A percentile compares a stretch with the other conserved stretches of the same genome.
These are phyloP conservation scores for Bryoglossum gracile DNA, from an alignment of 495 filamentous ascomycete genomes.

Conservation along the genomic window DNA sequence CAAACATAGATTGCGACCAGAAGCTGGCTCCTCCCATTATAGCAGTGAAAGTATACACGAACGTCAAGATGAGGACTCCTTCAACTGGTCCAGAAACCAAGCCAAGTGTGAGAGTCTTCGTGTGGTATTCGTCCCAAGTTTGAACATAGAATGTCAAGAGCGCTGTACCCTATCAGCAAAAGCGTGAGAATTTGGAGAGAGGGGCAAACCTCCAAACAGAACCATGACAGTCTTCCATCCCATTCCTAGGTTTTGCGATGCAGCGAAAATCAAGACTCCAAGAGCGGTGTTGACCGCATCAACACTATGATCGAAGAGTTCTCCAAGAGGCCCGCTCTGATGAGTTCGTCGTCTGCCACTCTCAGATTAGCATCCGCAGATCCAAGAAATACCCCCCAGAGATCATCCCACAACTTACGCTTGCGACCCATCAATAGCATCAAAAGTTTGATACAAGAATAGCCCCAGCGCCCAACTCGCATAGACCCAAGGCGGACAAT, in stretches of 20 bases:
- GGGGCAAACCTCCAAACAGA: slow-evolving; percentile 67
- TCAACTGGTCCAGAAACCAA: slow-evolving; percentile 93
- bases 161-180: slow-evolving; percentile 37
- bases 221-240: slow-evolving; percentile 80
- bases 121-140: slow-evolving; percentile 99
- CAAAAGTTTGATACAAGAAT: slow-evolving; percentile 97
- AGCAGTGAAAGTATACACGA: slow-evolving; percentile 80
- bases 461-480: slow-evolving; percentile 80
- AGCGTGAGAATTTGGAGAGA: background rate
- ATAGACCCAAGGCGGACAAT: slow-evolving; percentile 94
- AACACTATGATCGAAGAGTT: slow-evolving; percentile 97
- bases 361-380: slow-evolving; percentile 14
- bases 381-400: background rate
- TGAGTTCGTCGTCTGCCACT: slow-evolving; percentile 65
- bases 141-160: slow-evolving; percentile 93
- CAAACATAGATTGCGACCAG: slow-evolving; percentile 80
- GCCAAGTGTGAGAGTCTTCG: slow-evolving; percentile 86
- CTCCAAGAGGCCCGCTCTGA: slow-evolving; percentile 89
- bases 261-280: slow-evolving; percentile 85
- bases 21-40: slow-evolving; percentile 80
- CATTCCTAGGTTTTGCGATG: slow-evolving; percentile 86
- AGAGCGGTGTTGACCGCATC: slow-evolving; percentile 95
- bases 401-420: slow-evolving; percentile 60
- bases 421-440: slow-evolving; percentile 92
- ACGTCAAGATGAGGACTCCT: slow-evolving; percentile 77